These are phyloP conservation scores for Gamsiella multidivaricata DNA, from an alignment of 192 early-diverging fungal species.

Conservation along the genomic window DNA sequence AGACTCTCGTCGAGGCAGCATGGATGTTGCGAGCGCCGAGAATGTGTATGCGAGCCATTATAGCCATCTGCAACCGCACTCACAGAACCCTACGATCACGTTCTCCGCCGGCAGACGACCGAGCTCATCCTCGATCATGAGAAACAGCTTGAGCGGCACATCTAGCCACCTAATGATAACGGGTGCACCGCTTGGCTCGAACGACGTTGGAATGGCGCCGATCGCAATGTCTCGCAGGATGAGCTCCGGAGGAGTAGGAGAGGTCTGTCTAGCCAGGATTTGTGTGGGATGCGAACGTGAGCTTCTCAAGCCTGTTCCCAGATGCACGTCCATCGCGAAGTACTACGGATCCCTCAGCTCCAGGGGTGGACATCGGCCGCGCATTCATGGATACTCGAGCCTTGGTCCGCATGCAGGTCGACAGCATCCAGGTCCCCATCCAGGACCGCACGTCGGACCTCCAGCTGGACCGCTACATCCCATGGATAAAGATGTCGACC, in stretches of 20 bases:
- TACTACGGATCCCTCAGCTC: slow-evolving; percentile 38
- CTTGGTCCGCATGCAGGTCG: slow-evolving; percentile 28
- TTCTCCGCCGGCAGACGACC: slow-evolving; percentile 37
- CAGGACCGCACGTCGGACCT: background rate
- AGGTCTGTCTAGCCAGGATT: slow-evolving; percentile 47
- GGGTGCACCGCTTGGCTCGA: background rate
- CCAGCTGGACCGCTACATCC: background rate
- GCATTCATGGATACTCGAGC: slow-evolving; percentile 23
- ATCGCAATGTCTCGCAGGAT: slow-evolving; percentile 51
- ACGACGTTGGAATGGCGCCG: slow-evolving; percentile 4
- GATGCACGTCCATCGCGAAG: slow-evolving; percentile 47
- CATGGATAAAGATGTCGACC: slow-evolving; percentile 14
- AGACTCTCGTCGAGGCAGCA: slow-evolving; percentile 40
- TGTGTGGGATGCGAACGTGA: slow-evolving; percentile 53
- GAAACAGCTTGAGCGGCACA: slow-evolving; percentile 11
- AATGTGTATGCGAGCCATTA: slow-evolving; percentile 20
- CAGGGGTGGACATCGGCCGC: slow-evolving; percentile 1
- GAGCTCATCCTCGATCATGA: slow-evolving; percentile 41
- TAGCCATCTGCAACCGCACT: slow-evolving; percentile 23
- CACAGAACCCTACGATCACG: slow-evolving; percentile 9
- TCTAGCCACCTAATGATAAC: slow-evolving; percentile 23
- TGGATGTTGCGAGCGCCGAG: slow-evolving; percentile 20
- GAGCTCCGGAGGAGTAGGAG: slow-evolving; percentile 49
- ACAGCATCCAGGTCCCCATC: slow-evolving; percentile 11
- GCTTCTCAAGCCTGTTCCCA: slow-evolving; percentile 37